These are phyloP conservation scores for Aspergillus sojae DNA, from an alignment of 2,329 filamentous ascomycete species.

Conservation along the genomic window DNA sequence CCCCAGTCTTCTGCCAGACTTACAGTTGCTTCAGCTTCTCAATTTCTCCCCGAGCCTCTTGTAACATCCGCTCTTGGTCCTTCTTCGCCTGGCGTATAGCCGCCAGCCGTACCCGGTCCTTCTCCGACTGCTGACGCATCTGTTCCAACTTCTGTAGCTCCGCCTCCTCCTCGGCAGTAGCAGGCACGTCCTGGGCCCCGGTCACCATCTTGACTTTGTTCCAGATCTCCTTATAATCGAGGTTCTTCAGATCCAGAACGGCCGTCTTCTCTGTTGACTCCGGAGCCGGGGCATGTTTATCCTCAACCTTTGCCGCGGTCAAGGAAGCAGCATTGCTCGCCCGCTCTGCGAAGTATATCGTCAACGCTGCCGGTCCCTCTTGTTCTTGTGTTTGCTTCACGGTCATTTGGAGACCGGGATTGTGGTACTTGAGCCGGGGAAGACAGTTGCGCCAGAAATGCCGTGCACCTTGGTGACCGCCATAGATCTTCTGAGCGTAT, in stretches of 20 bases:
- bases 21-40: constrained; percentile 43
- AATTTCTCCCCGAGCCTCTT: constrained; percentile 47
- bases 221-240: constrained; percentile 47
- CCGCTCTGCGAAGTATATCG: constrained; percentile 45
- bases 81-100: constrained; percentile 46
- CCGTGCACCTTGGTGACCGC: constrained; percentile 55
- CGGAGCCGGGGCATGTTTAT: constrained; percentile 39
- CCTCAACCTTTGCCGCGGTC: constrained; percentile 27
- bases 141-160: constrained; percentile 40
- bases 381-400: constrained; percentile 69
- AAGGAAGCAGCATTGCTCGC: constrained; percentile 32
- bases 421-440: constrained; percentile 90
- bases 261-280: constrained; percentile 35
- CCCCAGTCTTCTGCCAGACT: constrained; percentile 12
- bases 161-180: constrained; percentile 37
- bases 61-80: constrained; percentile 49
- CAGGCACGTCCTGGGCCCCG: constrained; percentile 39
- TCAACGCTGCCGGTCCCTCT: constrained; percentile 41
- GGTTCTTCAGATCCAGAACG: constrained; percentile 42
- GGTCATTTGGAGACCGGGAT: constrained; percentile 81
- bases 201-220: constrained; percentile 45
- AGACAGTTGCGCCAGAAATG: constrained; percentile 87
- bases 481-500: constrained; percentile 47
- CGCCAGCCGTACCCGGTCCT: constrained; percentile 42
- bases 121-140: constrained; percentile 38